Base-by-base conservation (phyloP, 176 grass and related monocot genomes). In the Canna indica region DNA sequence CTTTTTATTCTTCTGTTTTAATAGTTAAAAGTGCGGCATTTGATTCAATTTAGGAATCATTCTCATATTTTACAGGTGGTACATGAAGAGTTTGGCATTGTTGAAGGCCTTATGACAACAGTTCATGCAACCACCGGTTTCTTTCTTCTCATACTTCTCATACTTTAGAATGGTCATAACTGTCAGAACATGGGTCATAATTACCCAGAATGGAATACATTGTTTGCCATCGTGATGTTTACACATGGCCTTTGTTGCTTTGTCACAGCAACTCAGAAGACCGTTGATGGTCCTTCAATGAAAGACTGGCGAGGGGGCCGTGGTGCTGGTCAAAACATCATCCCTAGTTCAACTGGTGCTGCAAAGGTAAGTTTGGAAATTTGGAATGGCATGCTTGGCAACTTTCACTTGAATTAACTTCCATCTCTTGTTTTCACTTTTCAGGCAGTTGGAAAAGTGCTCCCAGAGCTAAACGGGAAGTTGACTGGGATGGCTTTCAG, bases 261-360 rank as follows among this genome's bases (percentile, higher is more conserved):
- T 59, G 79, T 20, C 76, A 38, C 77, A 99, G 94, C 94, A 62
- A 99, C 94, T 73, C 94, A 99, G 66, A 99, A 99, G 82, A 99
- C 94, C 35, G 94, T 99, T 39, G 94, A 99, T 59, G 94, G 94
- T 65, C 86, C 94, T 53, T 99, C 90, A 0, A 90, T 80, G 86
- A 99, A 99, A 81, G 94, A 99, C 75, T 99, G 94, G 94, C 86
- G 94, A 85, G 94, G 94, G 2, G 94, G 94, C 14, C 94, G 94
- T 76, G 94, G 94, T 78, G 94, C 94, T 81, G 74, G 78, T 74
- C 94, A 99, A 81, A 99, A 99, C 78, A 99, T 99, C 75, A 99
- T 99, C 69, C 94, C 94, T 79, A 99, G 94, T 73, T 99, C 94
- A 31, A 99, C 94, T 77, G 94, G 94, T 74, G 94, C 94, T 81